Conservation (phyloP, 2,329 filamentous ascomycete species). For the Cladosporium velox region DNA sequence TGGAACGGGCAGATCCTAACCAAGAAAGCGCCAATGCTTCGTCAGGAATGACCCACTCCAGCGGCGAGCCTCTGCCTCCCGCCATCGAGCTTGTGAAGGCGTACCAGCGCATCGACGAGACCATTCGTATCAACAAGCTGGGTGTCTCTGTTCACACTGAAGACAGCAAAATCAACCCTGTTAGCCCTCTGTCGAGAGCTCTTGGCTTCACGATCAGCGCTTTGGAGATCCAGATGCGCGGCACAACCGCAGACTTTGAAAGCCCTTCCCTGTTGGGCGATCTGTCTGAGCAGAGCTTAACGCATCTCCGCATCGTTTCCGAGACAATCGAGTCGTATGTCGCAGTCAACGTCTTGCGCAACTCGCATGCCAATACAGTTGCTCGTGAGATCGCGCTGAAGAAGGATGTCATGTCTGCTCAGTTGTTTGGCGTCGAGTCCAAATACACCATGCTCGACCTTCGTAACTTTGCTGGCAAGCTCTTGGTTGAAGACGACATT, state of each 20-base stretch:
- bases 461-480: slow-evolving; percentile 25
- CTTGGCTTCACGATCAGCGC: slow-evolving; percentile 86
- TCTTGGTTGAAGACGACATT: slow-evolving; percentile 68
- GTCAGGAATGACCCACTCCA: slow-evolving; percentile 3
- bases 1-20: slow-evolving; percentile 16
- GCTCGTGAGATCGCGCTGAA: slow-evolving; percentile 32
- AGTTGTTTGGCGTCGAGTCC: slow-evolving; percentile 35
- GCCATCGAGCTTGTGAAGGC: slow-evolving; percentile 50
- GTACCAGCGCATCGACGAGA: slow-evolving; percentile 59
- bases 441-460: slow-evolving; percentile 28
- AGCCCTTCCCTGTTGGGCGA: slow-evolving; percentile 73
- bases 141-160: slow-evolving; percentile 23
- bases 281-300: slow-evolving; percentile 79
- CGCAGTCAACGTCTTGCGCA: slow-evolving; percentile 69
- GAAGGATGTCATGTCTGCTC: slow-evolving; percentile 33
- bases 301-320: slow-evolving; percentile 81
- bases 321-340: slow-evolving; percentile 88
- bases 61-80: slow-evolving; percentile 7
- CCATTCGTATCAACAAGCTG: slow-evolving; percentile 54
- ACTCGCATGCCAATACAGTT: slow-evolving; percentile 28
- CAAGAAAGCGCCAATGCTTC: background rate
- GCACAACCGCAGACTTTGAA: slow-evolving; percentile 65
- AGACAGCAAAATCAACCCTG: slow-evolving; percentile 27
- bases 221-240: slow-evolving; percentile 88
- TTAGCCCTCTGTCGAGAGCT: slow-evolving; percentile 38